Evolutionary conservation across 345 rosid species (phyloP).

Genomic region (Pistacia atlantica): DNA sequence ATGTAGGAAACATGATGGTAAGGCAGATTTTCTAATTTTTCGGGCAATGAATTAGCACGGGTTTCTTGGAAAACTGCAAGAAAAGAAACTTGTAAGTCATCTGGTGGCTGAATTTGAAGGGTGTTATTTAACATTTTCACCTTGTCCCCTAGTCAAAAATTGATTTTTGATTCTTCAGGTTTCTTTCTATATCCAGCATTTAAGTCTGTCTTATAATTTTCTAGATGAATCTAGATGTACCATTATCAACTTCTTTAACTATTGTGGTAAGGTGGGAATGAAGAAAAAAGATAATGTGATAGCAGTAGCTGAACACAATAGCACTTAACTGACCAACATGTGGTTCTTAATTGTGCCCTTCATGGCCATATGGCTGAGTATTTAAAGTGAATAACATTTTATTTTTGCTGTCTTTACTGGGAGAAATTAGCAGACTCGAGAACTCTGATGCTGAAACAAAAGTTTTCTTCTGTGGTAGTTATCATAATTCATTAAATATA

Average conservation of each 20-base stretch:
- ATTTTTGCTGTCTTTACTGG: too few relatives aligned
- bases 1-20: slow-evolving; percentile 85
- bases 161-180: slow-evolving; percentile 1
- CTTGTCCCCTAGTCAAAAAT: neutral
- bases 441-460: too few relatives aligned
- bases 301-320: too few relatives aligned
- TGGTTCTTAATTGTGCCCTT: neutral
- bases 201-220: neutral
- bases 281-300: too few relatives aligned
- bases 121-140: neutral
- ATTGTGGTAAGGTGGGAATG: too few relatives aligned
- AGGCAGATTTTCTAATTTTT: slow-evolving; percentile 94
- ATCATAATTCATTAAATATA: too few relatives aligned
- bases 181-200: neutral
- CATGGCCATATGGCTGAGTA: too few relatives aligned
- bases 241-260: too few relatives aligned
- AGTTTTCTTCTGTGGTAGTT: too few relatives aligned
- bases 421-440: too few relatives aligned
- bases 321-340: neutral
- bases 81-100: slow-evolving; percentile 91
- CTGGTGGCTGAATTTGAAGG: slow-evolving; percentile 17
- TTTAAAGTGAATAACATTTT: too few relatives aligned
- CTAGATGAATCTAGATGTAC: neutral
- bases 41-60: slow-evolving; percentile 97
- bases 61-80: slow-evolving; percentile 91